A percentile compares a stretch with the other conserved stretches of the same genome.
These are phyloP conservation scores for Sextonia rubra DNA, from an alignment of 164 flowering plant species.

Conservation along the genomic window DNA sequence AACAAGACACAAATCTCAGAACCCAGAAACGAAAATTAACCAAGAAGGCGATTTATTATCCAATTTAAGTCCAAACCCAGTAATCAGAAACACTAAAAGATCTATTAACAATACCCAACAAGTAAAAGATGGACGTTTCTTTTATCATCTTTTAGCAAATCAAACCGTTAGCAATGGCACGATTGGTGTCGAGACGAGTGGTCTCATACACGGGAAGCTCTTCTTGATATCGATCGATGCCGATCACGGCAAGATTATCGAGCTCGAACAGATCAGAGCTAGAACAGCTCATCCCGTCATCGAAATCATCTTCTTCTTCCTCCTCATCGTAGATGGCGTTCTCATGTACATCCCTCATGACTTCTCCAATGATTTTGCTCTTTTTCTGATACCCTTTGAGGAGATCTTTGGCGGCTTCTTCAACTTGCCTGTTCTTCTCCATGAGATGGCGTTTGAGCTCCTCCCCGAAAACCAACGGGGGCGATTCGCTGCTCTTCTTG, in stretches of 20 bases:
- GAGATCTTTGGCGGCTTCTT: conserved; percentile 44
- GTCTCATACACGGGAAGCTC: conserved; percentile 94
- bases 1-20: too few species aligned
- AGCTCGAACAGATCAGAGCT: conserved; percentile 96
- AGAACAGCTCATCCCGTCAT: conserved; percentile 65
- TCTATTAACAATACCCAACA: neutral
- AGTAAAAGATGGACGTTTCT: neutral
- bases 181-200: conserved; percentile 61
- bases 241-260: conserved; percentile 63
- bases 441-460: conserved; percentile 26
- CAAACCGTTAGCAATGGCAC: conserved; percentile 66
- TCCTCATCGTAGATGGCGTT: conserved; percentile 7
- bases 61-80: conserved; percentile 41
- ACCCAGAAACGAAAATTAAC: too few species aligned
- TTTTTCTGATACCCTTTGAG: conserved; percentile 37
- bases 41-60: conserved; percentile 6
- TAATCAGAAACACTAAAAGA: neutral
- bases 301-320: conserved; percentile 52
- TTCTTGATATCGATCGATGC: conserved; percentile 56
- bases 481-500: conserved; percentile 14
- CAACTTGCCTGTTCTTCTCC: conserved; percentile 43
- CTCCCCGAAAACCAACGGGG: conserved; percentile 12
- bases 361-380: conserved; percentile 11
- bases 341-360: conserved; percentile 19
- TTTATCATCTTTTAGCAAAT: conserved; percentile 32